These are phyloP conservation scores for Lentinus brumalis DNA, from an alignment of 768 basidiomycete species.

Conservation along the genomic window DNA sequence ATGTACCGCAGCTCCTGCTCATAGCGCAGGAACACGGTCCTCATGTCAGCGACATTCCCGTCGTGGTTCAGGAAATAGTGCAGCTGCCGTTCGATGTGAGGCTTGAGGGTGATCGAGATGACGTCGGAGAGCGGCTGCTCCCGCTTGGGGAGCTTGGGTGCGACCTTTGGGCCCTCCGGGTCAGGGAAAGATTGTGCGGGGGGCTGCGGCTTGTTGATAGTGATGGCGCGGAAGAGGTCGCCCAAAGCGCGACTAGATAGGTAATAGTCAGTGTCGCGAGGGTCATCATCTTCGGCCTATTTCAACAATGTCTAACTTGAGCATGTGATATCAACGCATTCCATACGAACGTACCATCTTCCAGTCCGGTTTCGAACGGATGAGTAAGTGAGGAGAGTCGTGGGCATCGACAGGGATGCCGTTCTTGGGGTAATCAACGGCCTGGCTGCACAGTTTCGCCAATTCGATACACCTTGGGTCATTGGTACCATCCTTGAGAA, in stretches of 20 bases:
- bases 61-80: constrained; percentile 24
- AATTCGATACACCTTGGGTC: constrained; percentile 59
- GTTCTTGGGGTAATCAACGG: constrained; percentile 82
- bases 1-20: constrained; percentile 71
- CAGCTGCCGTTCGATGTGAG: constrained; percentile 25
- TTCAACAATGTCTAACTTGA: neutral
- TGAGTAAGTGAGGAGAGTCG: constrained; percentile 53
- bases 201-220: constrained; percentile 40
- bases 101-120: constrained; percentile 26
- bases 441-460: constrained; percentile 62
- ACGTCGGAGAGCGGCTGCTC: constrained; percentile 23
- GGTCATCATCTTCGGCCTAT: constrained; percentile 35
- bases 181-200: constrained; percentile 12
- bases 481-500: constrained; percentile 55
- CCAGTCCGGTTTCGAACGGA: constrained; percentile 80
- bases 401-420: constrained; percentile 62
- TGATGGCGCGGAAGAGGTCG: constrained; percentile 64
- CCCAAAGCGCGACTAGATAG: constrained; percentile 72
- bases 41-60: constrained; percentile 31
- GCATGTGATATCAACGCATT: neutral
- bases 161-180: neutral
- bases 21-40: constrained; percentile 53
- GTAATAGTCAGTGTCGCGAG: constrained; percentile 68
- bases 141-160: neutral
- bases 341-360: constrained; percentile 38